Evolutionary conservation across 208 protist genomes (phyloP), one percentile per base, ranked within the genome.

Genomic region (Wallacemonas sp.): DNA sequence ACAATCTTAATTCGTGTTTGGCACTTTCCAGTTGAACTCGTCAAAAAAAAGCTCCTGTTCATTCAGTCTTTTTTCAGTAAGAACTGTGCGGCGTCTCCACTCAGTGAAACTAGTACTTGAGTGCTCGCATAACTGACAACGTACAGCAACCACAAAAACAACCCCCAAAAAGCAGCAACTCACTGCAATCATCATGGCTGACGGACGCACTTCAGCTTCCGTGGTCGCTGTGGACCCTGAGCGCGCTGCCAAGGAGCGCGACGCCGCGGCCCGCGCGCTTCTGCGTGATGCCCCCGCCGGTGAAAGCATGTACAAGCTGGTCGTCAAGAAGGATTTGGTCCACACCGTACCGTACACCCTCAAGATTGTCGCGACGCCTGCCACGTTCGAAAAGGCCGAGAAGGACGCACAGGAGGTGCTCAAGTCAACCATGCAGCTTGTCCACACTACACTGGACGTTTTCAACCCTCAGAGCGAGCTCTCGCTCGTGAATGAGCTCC

Each of bases 401-500:
- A 60, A 63, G 27, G 36, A 50, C 24, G 34, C 66, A 6, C 50
- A 73, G 22, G 50, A 63, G 34, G 57, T 78, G 38, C 72, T 78
- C 22, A 17, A 55, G 34, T 68, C 33, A 24, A 68, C 55, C 33
- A 63, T 69, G 39, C 48, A 68, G 37, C 59, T 73, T 15, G 55
- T 54, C 66, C 75, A 90, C 72, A 80, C 73, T 29, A 70, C 82
- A 10, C 73, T 86, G 36, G 86, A 86, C 55, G 68, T 67, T 71
- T 85, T 78, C 71, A 88, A 88, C 71, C 78, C 74, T 27, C 76
- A 81, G 46, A 88, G 81, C 41, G 81, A 88, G 75, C 58, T 85
- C 30, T 85, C 75, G 9, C 55, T 71, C 45, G 68, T 88, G 62
- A 84, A 83, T 53, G 17, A 45, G 37, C 68, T 85, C 46, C 66